Evolutionary conservation across 768 basidiomycete species (phyloP), one percentile per base, ranked within the genome.

Genomic region (Mycena rosella): DNA sequence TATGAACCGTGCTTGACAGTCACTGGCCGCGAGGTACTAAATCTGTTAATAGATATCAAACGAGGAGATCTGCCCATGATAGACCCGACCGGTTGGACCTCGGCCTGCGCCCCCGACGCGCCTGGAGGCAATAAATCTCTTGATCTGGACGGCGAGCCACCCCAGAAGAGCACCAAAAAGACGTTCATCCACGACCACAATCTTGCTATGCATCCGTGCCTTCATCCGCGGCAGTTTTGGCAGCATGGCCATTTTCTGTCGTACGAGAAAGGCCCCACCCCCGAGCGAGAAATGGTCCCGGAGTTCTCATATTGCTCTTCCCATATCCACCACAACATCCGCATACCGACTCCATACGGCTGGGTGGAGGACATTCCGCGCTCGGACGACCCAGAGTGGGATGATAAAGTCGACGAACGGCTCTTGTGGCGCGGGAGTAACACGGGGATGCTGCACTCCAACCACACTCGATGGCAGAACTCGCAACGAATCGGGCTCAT

Each of bases 351-450:
- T 2, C 81, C 83, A 0, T 86, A 86, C 54, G 81, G 78, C 18
- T 89, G 86, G 86, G 56, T 83, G 0, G 83, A 81, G 9, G 84
- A 84, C 17, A 74, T 82, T 7, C 78, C 82, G 8, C 79, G 79
- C 3, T 75, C 75, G 3, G 81, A 89, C 69, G 88, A 93, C 75
- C 85, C 89, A 11, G 83, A 82, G 0, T 95, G 90, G 87, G 86
- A 88, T 18, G 81, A 85, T 34, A 94, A 91, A 79, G 30, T 78
- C 1, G 86, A 91, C 74, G 87, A 90, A 65, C 79, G 86, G 5
- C 69, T 93, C 20, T 80, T 88, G 44, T 94, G 93, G 93, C 83
- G 93, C 44, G 93, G 93, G 4, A 87, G 87, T 45, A 91, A 88
- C 49, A 93, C 93, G 0, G 93, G 93, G 13, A 90, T 88, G 22